Evolutionary conservation across 23 red algal genomes (phyloP), one percentile per base, ranked within the genome.

Genomic region (Agarophyton chilense): DNA sequence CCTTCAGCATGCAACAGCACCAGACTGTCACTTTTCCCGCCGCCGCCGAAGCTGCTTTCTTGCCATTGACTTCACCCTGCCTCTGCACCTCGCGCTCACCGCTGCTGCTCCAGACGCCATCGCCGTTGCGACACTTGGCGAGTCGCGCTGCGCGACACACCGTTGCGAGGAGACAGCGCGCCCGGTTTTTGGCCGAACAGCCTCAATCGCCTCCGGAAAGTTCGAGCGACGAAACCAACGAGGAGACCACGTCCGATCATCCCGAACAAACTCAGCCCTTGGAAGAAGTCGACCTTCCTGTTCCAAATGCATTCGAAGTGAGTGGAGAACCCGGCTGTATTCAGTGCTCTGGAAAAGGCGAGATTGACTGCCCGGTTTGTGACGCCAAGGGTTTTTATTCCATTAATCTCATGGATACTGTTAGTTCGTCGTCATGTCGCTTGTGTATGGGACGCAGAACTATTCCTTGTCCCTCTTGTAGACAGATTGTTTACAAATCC

Each of bases 381-480:
- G 51, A 67, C 41, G 91, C 13, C 13, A 86, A 29, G 35, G 91
- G 91, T 12, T 86, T 53, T 44, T 52, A 62, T n/a, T 44, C 82
- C 16, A 29, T 94, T 0, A 94, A 66, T 31, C 80, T 94, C 46
- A 84, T 94, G 80, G 81, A 87, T 43, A 94, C 91, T 6, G 52
- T 57, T 10, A 78, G 67, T 64, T 76, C 91, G 34, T 52, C 91
- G 22, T 71, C 77, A 53, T 94, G 91, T 54, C 91, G 91, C 14
- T 78, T 94, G 91, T 94, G 91, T 44, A 64, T 36, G 17, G 91
- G 91, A 31, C 56, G 68, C 19, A 64, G 41, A n/a, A 54, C 31
- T n/a, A 86, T 94, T 33, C 91, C 91, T 8, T 94, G 91, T n/a
- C 91, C 91, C 26, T 50, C 91, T 4, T 94, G 91, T 55, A 81